Conservation (phyloP, 495 filamentous ascomycete species). For the Aspergillus kassunensis region DNA sequence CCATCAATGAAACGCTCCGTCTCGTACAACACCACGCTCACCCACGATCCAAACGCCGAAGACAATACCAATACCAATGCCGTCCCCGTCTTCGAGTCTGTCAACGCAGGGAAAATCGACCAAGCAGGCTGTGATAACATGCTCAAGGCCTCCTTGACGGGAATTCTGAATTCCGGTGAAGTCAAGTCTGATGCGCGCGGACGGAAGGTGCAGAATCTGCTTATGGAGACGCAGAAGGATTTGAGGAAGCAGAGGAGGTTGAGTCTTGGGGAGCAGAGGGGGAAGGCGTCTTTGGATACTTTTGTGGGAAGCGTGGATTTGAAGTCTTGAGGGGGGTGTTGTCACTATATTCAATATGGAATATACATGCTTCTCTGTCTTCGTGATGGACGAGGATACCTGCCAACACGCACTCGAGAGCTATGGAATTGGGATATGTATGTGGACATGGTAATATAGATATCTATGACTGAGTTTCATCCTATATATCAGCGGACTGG, state of each 20-base stretch:
- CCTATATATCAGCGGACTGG: too few species aligned
- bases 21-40: conserved; percentile 2
- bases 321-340: neutral
- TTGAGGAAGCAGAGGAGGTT: conserved; percentile 1
- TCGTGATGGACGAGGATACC: too few species aligned
- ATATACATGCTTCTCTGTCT: too few species aligned
- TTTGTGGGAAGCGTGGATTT: neutral
- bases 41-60: neutral
- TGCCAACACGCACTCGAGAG: too few species aligned
- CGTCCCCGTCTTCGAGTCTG: neutral
- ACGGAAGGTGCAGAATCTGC: conserved; percentile 12
- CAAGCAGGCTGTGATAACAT: conserved; percentile 9
- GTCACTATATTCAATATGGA: too few species aligned
- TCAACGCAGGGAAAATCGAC: neutral
- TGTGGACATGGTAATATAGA: too few species aligned
- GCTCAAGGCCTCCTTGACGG: conserved; percentile 14
- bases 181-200: conserved; percentile 1
- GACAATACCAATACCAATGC: neutral
- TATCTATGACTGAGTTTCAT: too few species aligned
- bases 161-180: conserved; percentile 9
- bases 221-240: conserved; percentile 13
- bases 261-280: neutral
- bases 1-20: conserved; percentile 5
- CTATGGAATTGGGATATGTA: too few species aligned
- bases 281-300: neutral